Conservation (phyloP, 331 rosid species). For the Pyracantha coccinea region DNA sequence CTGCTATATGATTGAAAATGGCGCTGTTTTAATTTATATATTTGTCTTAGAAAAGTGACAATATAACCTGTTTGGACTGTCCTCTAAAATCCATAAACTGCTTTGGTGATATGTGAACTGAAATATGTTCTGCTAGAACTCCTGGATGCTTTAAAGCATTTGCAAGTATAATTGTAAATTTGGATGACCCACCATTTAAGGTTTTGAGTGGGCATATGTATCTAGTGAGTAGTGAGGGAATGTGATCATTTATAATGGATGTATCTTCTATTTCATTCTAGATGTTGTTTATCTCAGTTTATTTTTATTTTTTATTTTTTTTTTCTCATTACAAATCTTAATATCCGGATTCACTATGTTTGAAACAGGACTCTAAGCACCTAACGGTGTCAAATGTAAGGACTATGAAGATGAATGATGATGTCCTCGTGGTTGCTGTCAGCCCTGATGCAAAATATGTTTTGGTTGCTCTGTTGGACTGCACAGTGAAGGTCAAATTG, state of each 20-base stretch:
- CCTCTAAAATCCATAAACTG: not conserved
- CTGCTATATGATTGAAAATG: not conserved
- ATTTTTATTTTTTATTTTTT: not conserved
- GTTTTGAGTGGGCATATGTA: not conserved
- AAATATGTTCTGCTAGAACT: not conserved
- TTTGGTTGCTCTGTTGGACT: constrained; percentile 79
- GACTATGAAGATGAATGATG: constrained; percentile 83
- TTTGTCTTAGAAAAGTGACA: not conserved
- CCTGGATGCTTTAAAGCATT: not conserved
- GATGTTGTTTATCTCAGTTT: not conserved
- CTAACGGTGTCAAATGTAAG: constrained; percentile 55
- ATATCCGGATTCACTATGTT: constrained; percentile 4
- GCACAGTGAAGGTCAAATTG: constrained; percentile 72
- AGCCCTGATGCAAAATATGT: constrained; percentile 91
- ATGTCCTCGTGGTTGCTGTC: constrained; percentile 67
- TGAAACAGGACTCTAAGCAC: constrained; percentile 52
- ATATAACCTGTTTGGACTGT: not conserved
- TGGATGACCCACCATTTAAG: not conserved
- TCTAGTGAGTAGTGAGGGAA: not conserved
- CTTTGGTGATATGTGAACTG: not conserved
- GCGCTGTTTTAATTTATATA: not conserved
- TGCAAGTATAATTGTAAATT: not conserved
- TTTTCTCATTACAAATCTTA: not conserved
- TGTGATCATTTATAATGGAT: not conserved
- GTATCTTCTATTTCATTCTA: not conserved